These are phyloP conservation scores for Juglanconis sp. DNA, from an alignment of 2,329 filamentous ascomycete species.

Conservation along the genomic window DNA sequence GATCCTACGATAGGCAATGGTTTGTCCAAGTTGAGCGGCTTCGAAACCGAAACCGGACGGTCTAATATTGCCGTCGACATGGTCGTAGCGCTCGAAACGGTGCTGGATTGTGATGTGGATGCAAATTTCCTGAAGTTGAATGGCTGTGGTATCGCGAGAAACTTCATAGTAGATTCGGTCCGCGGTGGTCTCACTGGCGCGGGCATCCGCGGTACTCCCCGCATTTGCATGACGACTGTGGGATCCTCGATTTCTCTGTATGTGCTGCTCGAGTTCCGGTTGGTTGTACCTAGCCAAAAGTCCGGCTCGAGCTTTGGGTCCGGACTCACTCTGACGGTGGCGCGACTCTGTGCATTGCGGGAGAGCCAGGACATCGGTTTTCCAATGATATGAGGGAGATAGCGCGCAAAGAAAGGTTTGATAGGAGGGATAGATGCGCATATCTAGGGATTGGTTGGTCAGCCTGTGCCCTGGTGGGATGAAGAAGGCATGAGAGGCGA, in stretches of 20 bases:
- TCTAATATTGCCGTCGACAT: background rate
- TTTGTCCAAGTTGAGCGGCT: background rate
- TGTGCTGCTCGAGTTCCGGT: slow-evolving; percentile 4
- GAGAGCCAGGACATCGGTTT: slow-evolving; percentile 8
- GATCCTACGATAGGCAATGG: slow-evolving; percentile 13
- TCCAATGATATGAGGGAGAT: slow-evolving; percentile 30
- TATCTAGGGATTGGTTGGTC: slow-evolving; percentile 28
- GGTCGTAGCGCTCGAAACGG: background rate
- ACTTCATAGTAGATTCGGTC: background rate
- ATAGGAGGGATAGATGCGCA: slow-evolving; percentile 43
- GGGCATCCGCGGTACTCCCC: background rate
- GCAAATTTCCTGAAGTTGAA: background rate
- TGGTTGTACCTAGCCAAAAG: slow-evolving; percentile 7
- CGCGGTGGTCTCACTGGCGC: slow-evolving; percentile 11
- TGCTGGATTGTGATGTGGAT: background rate
- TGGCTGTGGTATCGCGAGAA: background rate
- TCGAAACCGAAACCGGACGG: background rate
- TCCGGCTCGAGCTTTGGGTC: slow-evolving; percentile 7
- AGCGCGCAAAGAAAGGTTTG: slow-evolving; percentile 40
- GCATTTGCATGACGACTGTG: slow-evolving; percentile 8
- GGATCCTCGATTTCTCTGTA: slow-evolving; percentile 1
- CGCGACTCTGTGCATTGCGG: background rate
- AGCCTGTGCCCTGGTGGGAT: background rate
- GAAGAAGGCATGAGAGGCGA: background rate
- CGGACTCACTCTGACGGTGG: background rate